Conservation (phyloP, 495 filamentous ascomycete species). For the Neurospora sp. region DNA sequence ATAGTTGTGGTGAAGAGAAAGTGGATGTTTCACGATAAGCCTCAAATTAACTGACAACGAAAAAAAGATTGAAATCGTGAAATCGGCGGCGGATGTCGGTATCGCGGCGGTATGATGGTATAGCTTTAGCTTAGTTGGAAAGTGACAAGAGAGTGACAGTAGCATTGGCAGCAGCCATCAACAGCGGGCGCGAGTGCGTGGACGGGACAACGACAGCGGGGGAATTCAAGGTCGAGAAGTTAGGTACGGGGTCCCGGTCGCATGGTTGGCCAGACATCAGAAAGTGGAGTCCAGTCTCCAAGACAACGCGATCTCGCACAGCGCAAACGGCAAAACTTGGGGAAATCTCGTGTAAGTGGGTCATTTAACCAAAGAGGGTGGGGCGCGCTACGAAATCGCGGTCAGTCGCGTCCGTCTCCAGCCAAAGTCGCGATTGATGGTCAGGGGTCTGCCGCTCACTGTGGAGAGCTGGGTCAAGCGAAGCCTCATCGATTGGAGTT, state of each 20-base stretch:
- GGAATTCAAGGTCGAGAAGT: not conserved
- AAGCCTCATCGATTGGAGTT: not conserved
- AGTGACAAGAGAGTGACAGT: not conserved
- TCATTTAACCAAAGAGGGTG: not conserved
- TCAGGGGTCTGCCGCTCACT: not conserved
- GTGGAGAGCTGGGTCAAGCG: not conserved
- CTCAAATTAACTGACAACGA: not conserved
- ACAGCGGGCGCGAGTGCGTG: not conserved
- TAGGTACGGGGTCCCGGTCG: not conserved
- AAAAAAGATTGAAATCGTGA: not conserved
- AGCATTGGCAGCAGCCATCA: not conserved
- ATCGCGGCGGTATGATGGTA: not conserved
- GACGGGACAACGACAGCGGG: not conserved
- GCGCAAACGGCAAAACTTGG: not conserved
- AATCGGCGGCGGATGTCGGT: not conserved
- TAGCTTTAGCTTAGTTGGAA: not conserved
- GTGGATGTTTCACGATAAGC: not conserved
- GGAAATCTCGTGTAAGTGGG: not conserved
- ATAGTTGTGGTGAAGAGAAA: not conserved
- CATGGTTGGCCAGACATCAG: not conserved
- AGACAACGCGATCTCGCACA: not conserved
- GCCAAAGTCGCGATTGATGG: not conserved
- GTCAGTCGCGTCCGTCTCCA: not conserved
- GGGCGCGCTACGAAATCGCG: not conserved
- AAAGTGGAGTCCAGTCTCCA: not conserved